These are phyloP conservation scores for Salvia sclarea DNA, from an alignment of 305 asterid species.

Conservation along the genomic window DNA sequence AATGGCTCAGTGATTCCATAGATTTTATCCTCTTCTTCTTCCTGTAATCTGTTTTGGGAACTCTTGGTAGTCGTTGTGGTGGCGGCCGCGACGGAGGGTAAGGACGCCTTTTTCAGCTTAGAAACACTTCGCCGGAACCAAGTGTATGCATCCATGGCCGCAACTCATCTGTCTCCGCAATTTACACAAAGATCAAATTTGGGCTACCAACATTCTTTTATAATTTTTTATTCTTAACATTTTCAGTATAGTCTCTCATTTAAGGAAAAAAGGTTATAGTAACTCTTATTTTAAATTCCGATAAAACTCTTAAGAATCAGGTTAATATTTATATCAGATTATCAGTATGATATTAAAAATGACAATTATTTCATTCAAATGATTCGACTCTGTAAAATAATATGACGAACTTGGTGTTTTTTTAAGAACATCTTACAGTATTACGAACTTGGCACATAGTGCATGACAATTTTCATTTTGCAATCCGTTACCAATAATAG, in stretches of 20 bases:
- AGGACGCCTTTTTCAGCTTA: constrained; percentile 41
- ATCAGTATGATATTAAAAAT: no score
- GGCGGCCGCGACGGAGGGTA: constrained; percentile 30
- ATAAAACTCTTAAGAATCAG: no score
- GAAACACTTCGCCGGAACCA: constrained; percentile 75
- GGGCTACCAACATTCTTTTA: not conserved
- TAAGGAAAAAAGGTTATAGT: no score
- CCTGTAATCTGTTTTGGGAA: constrained; percentile 21
- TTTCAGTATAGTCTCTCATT: no score
- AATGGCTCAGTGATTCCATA: constrained; percentile 73
- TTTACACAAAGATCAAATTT: not conserved
- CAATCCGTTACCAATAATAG: no score
- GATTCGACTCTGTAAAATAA: no score
- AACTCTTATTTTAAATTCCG: no score
- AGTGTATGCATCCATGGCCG: constrained; percentile 62
- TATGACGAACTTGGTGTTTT: no score
- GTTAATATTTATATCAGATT: no score
- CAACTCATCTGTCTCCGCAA: not conserved
- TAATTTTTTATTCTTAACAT: no score
- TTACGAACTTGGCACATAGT: not conserved
- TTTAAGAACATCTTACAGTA: not conserved
- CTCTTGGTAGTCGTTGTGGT: not conserved
- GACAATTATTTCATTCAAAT: no score
- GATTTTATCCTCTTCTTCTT: constrained; percentile 41
- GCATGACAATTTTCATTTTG: not conserved